Evolutionary conservation across 768 basidiomycete genomes (phyloP).

Genomic region (Cyclocybe aegerita): DNA sequence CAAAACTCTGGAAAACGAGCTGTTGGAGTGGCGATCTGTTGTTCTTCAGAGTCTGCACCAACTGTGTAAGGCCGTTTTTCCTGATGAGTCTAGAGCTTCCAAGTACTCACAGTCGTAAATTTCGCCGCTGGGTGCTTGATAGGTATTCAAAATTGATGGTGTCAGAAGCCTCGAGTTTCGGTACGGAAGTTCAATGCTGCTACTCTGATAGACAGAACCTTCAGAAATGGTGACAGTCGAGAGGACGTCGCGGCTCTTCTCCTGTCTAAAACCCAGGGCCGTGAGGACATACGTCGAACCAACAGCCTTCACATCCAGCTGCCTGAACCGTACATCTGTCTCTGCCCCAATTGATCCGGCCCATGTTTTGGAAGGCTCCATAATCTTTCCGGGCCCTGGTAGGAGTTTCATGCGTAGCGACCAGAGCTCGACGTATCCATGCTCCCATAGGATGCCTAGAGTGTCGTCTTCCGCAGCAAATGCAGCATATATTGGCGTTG

Average conservation of each 20-base stretch:
- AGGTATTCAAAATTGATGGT: conserved; percentile 26
- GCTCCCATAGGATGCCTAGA: conserved; percentile 68
- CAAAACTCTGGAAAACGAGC: conserved; percentile 63
- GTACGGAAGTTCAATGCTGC: conserved; percentile 28
- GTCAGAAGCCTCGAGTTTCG: conserved; percentile 50
- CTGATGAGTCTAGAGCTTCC: neutral
- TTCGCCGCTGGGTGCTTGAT: conserved; percentile 46
- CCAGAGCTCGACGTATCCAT: conserved; percentile 71
- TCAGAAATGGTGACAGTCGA: conserved; percentile 28
- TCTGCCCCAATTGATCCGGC: conserved; percentile 25
- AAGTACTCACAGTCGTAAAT: conserved; percentile 42
- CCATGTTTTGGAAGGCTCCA: conserved; percentile 50
- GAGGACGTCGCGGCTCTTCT: conserved; percentile 27
- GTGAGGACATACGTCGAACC: conserved; percentile 25
- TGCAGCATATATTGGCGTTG: conserved; percentile 64
- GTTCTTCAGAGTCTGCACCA: conserved; percentile 16
- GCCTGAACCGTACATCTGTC: conserved; percentile 28
- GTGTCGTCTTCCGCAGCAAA: conserved; percentile 59
- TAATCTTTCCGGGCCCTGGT: conserved; percentile 54
- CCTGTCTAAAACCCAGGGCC: conserved; percentile 36
- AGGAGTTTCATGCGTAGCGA: conserved; percentile 61
- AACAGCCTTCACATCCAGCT: conserved; percentile 18
- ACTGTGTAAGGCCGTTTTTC: neutral
- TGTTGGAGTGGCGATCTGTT: conserved; percentile 17
- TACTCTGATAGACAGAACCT: conserved; percentile 5